Base-by-base conservation (phyloP, 1,284 basidiomycete species). In the Rhodotorula sp. region DNA sequence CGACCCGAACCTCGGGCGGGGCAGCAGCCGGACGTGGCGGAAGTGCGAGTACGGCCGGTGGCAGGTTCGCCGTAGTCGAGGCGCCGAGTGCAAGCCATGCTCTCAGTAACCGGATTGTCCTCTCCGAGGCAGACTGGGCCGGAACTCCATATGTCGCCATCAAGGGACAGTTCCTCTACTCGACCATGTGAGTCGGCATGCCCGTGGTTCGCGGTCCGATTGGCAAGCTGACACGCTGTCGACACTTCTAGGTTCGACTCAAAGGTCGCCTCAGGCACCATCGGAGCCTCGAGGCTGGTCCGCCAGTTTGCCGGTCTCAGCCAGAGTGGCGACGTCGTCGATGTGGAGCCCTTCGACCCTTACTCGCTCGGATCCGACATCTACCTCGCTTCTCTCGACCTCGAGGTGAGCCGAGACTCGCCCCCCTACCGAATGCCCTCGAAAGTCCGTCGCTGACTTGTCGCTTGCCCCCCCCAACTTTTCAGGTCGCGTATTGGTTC, bases 71-170 rank as follows among this genome's bases (percentile, higher is more conserved):
- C 59, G 81, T 84, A 61, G 82, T 81, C 31, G 79, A 82, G 5
- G 83, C 83, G 59, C 84, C 84, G 8, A 80, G 78, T 23, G 80
- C 85, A 18, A 85, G 79, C 15, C 78, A 93, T 48, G 93, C 92
- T 0, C 84, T 93, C 71, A 87, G 87, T n/a, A 95, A 94, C 80
- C 88, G 91, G 74, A 80, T 95, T 23, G 87, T 93, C 57, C 90
- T 93, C 34, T 84, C 91, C 81, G 88, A 90, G 2, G 70, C 83
- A 15, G 92, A 95, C 81, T 93, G 94, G 61, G 62, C 52, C 5
- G 62, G 65, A 26, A 68, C 65, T 8, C 69, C 70, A 7, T 79
- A 70, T 34, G 76, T 79, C 39, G 34, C 52, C 56, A 67, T 79
- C 59, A 78, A 79, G 65, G 70, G 77, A 5, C 57, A 62, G 47